Percentiles rank a stretch among this genome's conserved stretches.
Conservation (phyloP, 2,329 filamentous ascomycete species). For the Dryadomyces quercus-mongolicae region DNA sequence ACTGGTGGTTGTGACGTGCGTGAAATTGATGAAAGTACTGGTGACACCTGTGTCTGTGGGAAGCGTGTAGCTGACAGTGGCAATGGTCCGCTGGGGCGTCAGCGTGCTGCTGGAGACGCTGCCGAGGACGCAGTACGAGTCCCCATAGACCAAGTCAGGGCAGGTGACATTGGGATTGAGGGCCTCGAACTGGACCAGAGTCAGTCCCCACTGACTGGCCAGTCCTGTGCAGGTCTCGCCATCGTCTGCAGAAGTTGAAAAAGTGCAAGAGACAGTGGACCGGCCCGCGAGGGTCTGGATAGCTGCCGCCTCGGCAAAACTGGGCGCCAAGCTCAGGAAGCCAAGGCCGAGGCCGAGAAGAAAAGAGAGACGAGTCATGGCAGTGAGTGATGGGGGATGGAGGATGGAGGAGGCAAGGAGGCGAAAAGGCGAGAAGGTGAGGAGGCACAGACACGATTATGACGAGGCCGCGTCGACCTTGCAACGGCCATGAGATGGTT, state of each 20-base stretch:
- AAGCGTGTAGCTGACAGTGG: background rate
- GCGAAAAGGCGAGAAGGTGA: too few relatives aligned
- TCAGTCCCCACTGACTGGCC: background rate
- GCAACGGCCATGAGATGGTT: too few relatives aligned
- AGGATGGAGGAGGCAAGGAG: too few relatives aligned
- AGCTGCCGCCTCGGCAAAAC: too few relatives aligned
- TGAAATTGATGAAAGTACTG: background rate
- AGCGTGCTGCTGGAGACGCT: background rate
- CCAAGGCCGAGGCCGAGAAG: too few relatives aligned
- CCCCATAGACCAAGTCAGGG: background rate
- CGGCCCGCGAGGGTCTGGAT: background rate
- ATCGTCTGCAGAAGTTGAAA: background rate
- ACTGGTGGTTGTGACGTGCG: background rate
- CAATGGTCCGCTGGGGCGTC: background rate
- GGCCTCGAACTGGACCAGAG: background rate
- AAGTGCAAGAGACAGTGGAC: background rate
- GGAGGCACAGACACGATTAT: too few relatives aligned
- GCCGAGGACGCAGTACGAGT: background rate
- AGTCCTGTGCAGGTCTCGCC: background rate
- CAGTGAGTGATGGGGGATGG: too few relatives aligned
- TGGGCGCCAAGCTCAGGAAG: too few relatives aligned
- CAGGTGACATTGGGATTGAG: conserved; percentile 14
- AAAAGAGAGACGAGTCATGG: too few relatives aligned
- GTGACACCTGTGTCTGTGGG: background rate
- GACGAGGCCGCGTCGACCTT: too few relatives aligned